phyloP scores from a whole-genome alignment of 163 green algal genomes.

The Trebouxiophyceae sp. region DNA sequence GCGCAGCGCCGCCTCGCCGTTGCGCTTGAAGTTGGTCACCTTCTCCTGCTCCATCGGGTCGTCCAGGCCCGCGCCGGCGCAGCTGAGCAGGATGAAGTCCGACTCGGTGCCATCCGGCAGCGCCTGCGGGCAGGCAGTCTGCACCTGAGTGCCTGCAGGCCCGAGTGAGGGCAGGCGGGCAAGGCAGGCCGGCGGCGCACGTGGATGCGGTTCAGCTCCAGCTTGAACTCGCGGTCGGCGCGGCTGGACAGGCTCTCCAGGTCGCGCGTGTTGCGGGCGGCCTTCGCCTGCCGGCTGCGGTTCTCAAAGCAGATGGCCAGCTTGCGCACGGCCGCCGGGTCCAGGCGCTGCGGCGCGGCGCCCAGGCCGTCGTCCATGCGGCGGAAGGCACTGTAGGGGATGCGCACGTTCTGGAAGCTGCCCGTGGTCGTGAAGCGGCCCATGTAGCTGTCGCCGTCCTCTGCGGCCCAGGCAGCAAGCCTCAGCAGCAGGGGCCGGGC shows the following conservation, averaged over 20 bases:
- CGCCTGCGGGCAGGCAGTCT: no score
- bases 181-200: conserved; percentile 1
- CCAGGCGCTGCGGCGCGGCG: conserved; percentile 28
- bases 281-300: conserved; percentile 12
- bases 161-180: no score
- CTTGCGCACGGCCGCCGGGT: conserved; percentile 33
- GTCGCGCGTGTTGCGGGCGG: conserved; percentile 24
- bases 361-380: conserved; percentile 26
- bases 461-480: conserved; percentile 16
- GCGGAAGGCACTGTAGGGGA: conserved; percentile 74
- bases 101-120: conserved; percentile 67
- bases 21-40: conserved; percentile 37
- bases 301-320: background rate
- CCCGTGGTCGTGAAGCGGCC: conserved; percentile 48
- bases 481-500: background rate
- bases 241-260: background rate
- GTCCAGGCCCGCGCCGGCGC: no score
- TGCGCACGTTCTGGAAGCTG: conserved; percentile 60
- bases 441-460: conserved; percentile 31
- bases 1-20: conserved; percentile 78
- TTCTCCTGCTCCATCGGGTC: no score
- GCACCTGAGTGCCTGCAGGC: no score
- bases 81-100: conserved; percentile 91
- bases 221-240: conserved; percentile 26
- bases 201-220: conserved; percentile 40